These are phyloP conservation scores for Globisporangium irregulare DNA, from an alignment of 352 stramenopile species.

Conservation along the genomic window DNA sequence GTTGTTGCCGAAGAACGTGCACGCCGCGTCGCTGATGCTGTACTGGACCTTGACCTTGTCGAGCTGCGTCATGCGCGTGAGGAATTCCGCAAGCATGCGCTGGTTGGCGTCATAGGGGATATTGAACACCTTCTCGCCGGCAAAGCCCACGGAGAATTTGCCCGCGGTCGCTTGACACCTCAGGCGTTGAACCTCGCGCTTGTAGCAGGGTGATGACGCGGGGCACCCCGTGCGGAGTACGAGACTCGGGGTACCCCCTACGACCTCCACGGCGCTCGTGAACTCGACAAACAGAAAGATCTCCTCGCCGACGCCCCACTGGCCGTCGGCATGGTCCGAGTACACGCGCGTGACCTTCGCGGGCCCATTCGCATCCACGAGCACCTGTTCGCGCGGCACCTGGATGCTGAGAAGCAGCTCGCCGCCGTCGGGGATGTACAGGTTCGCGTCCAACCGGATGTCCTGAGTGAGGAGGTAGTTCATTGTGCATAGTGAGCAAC, in stretches of 20 bases:
- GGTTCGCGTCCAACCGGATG: conserved; percentile 62
- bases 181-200: conserved; percentile 61
- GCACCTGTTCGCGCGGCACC: conserved; percentile 52
- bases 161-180: conserved; percentile 55
- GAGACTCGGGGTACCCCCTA: conserved; percentile 37
- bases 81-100: conserved; percentile 40
- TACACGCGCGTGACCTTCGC: conserved; percentile 68
- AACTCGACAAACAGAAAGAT: conserved; percentile 71
- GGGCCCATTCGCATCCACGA: conserved; percentile 43
- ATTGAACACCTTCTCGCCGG: conserved; percentile 47
- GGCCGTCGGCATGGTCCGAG: conserved; percentile 41
- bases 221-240: conserved; percentile 59
- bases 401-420: conserved; percentile 65
- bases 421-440: conserved; percentile 67
- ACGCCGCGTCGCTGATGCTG: conserved; percentile 53
- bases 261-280: conserved; percentile 63
- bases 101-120: conserved; percentile 59
- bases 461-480: conserved; percentile 19
- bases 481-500: not conserved
- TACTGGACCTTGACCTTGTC: conserved; percentile 57
- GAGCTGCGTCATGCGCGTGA: conserved; percentile 66
- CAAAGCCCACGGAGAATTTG: conserved; percentile 65
- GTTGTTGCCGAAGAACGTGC: conserved; percentile 80
- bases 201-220: conserved; percentile 33
- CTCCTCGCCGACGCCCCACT: conserved; percentile 54